Conservation (phyloP, 495 filamentous ascomycete species). For the Penicillium samsonianum region DNA sequence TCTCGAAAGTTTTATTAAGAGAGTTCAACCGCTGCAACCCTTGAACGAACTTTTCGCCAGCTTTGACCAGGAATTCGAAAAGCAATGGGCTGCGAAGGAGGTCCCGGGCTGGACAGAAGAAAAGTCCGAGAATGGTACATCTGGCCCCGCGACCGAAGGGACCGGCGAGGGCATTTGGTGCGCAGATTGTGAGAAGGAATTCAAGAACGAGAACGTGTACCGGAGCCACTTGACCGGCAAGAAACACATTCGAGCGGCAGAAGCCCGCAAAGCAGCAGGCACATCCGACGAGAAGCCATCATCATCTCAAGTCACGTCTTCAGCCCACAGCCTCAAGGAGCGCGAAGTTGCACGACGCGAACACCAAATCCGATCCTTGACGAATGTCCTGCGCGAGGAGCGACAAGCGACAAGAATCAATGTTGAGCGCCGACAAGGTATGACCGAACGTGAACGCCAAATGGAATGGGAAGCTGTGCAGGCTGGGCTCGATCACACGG, state of each 20-base stretch:
- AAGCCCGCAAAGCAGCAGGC: slow-evolving; percentile 53
- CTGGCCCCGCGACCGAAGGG: slow-evolving; percentile 54
- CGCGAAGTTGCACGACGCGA: slow-evolving; percentile 89
- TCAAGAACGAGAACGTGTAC: slow-evolving; percentile 94
- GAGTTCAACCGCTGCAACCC: slow-evolving; percentile 79
- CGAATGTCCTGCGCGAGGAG: slow-evolving; percentile 73
- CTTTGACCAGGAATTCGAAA: slow-evolving; percentile 81
- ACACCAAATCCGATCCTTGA: slow-evolving; percentile 74
- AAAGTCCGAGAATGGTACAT: slow-evolving; percentile 41
- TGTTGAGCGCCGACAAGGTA: slow-evolving; percentile 89
- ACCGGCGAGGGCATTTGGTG: slow-evolving; percentile 80
- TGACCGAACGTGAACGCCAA: slow-evolving; percentile 93
- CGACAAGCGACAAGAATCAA: slow-evolving; percentile 86
- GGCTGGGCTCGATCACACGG: slow-evolving; percentile 54
- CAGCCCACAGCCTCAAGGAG: slow-evolving; percentile 71
- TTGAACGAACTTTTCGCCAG: slow-evolving; percentile 71
- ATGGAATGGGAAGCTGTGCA: slow-evolving; percentile 88
- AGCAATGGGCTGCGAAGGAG: slow-evolving; percentile 75
- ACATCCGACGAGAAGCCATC: slow-evolving; percentile 27
- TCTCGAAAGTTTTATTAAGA: slow-evolving; percentile 80
- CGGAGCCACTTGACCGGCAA: slow-evolving; percentile 84
- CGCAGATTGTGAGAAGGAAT: slow-evolving; percentile 86
- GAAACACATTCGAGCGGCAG: slow-evolving; percentile 85
- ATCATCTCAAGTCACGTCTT: slow-evolving; percentile 31
- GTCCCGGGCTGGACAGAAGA: slow-evolving; percentile 78